These are phyloP conservation scores for Maudiozyma saulgeensis DNA, from an alignment of 805 yeast species.

Conservation along the genomic window DNA sequence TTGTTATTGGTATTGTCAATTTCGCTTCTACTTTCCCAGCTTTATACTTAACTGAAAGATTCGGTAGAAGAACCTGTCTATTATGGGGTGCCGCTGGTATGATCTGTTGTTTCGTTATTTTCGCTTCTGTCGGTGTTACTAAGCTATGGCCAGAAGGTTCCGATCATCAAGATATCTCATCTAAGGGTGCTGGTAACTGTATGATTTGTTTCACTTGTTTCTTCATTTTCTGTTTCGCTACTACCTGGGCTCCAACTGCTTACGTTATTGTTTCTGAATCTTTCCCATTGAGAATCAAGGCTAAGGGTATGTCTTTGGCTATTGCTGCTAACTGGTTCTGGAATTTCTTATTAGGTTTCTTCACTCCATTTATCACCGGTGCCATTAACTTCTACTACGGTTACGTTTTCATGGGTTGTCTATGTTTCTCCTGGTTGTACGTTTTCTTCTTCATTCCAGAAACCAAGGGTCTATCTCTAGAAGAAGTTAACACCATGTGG, in stretches of 20 bases:
- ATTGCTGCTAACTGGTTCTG: conserved; percentile 55
- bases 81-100: conserved; percentile 39
- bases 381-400: conserved; percentile 64
- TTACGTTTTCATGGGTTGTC: conserved; percentile 47
- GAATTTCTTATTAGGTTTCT: conserved; percentile 57
- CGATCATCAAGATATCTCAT: conserved; percentile 36
- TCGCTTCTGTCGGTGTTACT: conserved; percentile 49
- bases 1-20: conserved; percentile 46
- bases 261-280: conserved; percentile 54
- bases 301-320: conserved; percentile 47
- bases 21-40: conserved; percentile 45
- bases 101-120: conserved; percentile 35
- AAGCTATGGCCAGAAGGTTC: conserved; percentile 32
- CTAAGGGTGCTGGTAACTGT: conserved; percentile 51
- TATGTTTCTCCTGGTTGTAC: conserved; percentile 46
- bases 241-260: conserved; percentile 61
- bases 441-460: conserved; percentile 63
- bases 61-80: conserved; percentile 40
- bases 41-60: conserved; percentile 38
- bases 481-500: conserved; percentile 61
- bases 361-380: conserved; percentile 59
- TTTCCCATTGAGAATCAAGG: conserved; percentile 59
- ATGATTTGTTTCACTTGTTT: conserved; percentile 60
- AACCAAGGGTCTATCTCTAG: conserved; percentile 70
- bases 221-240: conserved; percentile 58